Evolutionary conservation across 768 basidiomycete genomes (phyloP), one percentile per base, ranked within the genome.

Genomic region (Rhodosporidiobolus odoratus): DNA sequence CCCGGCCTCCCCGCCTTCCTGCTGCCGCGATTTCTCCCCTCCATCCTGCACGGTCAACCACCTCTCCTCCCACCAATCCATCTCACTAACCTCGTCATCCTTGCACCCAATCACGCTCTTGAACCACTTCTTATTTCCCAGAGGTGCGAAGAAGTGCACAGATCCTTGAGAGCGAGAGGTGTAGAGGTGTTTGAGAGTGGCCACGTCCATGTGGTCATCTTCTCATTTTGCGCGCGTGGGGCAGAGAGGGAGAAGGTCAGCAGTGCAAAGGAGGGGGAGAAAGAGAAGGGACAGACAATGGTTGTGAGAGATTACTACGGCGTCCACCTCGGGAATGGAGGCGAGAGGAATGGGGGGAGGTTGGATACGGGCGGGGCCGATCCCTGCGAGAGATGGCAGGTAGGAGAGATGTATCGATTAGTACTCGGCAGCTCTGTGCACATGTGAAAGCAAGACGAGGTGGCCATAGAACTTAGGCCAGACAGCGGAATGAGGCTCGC

Each of bases 291-390:
- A 52, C 30, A 41, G 32, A 47, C 21, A 70, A 77, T 82, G 82
- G 52, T 78, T 79, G 83, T 86, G 78, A 3, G 84, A 85, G 62
- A 87, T 86, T 10, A 86, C 83, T 40, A 88, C 81, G n/a, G 83
- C 83, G 75, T 88, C 86, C 25, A 88, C 76, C 52, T 86, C 83
- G 1, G 87, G 86, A 54, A 88, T 80, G 7, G 87, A 85, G 53
- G 84, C 81, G 32, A 86, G 81, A 27, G 81, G 77, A 56, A 76
- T 58, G 9, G 70, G 73, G 21, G 75, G 69, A 32, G 52, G n/a
- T 0, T 62, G 62, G 6, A 76, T 65, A 3, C 75, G 66, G 4
- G 58, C 60, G 21, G 75, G 75, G 2, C 75, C 73, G 38, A 72
- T 57, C 35, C 35, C 65, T 67, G 59, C 0, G 4, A 23, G 13